A percentile compares a stretch with the other conserved stretches of the same genome.
These are phyloP conservation scores for Colletotrichum sp. DNA, from an alignment of 2,329 filamentous ascomycete genomes.

Conservation along the genomic window DNA sequence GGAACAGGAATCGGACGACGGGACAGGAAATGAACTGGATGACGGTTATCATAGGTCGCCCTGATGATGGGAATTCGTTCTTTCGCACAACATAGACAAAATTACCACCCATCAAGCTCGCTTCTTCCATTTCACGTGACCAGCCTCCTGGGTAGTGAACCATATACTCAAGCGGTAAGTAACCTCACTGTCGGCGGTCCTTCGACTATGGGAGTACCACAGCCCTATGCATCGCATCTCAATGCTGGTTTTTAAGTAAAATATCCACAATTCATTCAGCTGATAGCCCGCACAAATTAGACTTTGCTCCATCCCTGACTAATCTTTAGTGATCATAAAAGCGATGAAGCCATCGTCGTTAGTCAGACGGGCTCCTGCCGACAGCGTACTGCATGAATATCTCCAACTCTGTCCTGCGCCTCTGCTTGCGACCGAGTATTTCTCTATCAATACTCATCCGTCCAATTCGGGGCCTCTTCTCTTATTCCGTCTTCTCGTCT, in stretches of 20 bases:
- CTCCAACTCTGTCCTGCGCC: not conserved
- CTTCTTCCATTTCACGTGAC: not conserved
- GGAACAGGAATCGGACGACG: not conserved
- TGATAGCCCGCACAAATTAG: not conserved
- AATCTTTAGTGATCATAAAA: not conserved
- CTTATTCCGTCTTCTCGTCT: not conserved
- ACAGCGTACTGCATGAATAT: not conserved
- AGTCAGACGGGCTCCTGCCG: not conserved
- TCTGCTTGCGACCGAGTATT: not conserved
- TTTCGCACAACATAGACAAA: not conserved
- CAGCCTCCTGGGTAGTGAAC: not conserved
- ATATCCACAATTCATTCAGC: not conserved
- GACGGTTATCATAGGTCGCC: not conserved
- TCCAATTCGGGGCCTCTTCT: not conserved
- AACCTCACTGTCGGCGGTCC: not conserved
- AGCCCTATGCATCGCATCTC: not conserved
- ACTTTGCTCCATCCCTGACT: not conserved
- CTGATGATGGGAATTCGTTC: not conserved
- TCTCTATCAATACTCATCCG: not conserved
- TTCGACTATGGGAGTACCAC: not conserved
- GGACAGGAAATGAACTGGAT: not conserved
- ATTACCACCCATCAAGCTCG: not conserved
- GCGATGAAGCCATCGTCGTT: not conserved
- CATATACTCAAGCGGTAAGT: not conserved
- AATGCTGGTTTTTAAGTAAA: not conserved